Conservation (phyloP, 192 early-diverging fungal genomes). For the Umbelopsis isabellina region DNA sequence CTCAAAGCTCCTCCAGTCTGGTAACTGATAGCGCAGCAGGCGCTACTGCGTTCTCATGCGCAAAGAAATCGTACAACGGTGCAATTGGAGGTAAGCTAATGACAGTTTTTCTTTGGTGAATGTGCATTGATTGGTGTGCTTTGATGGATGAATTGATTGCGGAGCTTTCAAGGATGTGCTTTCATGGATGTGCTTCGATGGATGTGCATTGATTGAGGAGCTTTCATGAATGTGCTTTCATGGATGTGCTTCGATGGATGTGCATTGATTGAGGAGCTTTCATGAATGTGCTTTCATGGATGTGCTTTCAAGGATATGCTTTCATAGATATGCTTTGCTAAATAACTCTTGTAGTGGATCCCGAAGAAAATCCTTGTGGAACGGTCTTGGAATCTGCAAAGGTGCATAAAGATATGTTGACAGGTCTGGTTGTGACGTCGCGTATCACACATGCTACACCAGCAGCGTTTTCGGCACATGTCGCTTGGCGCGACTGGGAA, state of each 20-base stretch:
- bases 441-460: constrained; percentile 67
- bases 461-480: constrained; percentile 60
- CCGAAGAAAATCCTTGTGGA: constrained; percentile 48
- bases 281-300: too few relatives aligned
- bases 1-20: constrained; percentile 50
- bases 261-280: too few relatives aligned
- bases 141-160: too few relatives aligned
- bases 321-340: not conserved
- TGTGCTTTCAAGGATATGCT: not conserved
- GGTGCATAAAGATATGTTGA: constrained; percentile 41
- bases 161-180: too few relatives aligned
- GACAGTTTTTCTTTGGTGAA: too few relatives aligned
- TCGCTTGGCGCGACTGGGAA: constrained; percentile 52
- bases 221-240: too few relatives aligned
- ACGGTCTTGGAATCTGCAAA: constrained; percentile 67
- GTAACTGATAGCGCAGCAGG: constrained; percentile 67
- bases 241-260: not conserved
- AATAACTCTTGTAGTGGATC: constrained; percentile 29
- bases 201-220: not conserved
- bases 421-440: constrained; percentile 60
- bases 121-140: not conserved
- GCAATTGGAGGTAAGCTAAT: constrained; percentile 47
- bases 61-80: constrained; percentile 55
- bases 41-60: constrained; percentile 62
- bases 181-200: too few relatives aligned